A percentile compares a stretch with the other conserved stretches of the same genome.
Evolutionary conservation across 176 grass and related monocot species (phyloP).

Genomic region (Oryza officinalis): DNA sequence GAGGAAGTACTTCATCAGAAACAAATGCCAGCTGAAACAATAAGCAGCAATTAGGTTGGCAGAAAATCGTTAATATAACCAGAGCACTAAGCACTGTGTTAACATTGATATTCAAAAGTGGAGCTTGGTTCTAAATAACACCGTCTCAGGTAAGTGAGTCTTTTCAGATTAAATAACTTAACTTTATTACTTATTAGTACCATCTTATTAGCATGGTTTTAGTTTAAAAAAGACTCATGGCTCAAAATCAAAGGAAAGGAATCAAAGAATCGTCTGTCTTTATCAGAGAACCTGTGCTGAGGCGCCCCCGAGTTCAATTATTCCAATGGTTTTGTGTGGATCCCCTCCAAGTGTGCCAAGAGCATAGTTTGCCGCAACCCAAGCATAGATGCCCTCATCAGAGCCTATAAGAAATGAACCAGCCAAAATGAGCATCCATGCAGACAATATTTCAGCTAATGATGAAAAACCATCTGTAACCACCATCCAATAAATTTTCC

Average conservation of each 20-base stretch:
- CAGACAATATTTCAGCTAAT: constrained; percentile 23
- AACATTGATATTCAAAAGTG: background rate
- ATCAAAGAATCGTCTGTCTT: background rate
- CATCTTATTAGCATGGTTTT: background rate
- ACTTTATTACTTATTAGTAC: background rate
- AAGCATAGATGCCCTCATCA: constrained; percentile 92
- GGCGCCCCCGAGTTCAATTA: constrained; percentile 96
- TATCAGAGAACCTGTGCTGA: constrained; percentile 71
- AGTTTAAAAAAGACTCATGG: background rate
- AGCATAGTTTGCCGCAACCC: constrained; percentile 93
- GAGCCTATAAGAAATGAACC: constrained; percentile 53
- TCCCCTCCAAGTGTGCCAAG: constrained; percentile 81
- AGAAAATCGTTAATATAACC: constrained; percentile 19
- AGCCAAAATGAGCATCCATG: constrained; percentile 3
- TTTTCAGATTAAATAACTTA: constrained; percentile 17
- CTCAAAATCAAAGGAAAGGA: background rate
- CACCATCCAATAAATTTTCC: background rate
- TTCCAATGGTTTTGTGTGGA: constrained; percentile 79
- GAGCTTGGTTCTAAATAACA: background rate
- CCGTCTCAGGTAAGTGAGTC: background rate
- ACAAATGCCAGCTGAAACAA: constrained; percentile 93
- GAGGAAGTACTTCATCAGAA: constrained; percentile 76
- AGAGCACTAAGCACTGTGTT: background rate
- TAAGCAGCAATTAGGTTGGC: constrained; percentile 33
- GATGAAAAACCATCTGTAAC: background rate